These are phyloP conservation scores for Flaveria brownii DNA, from an alignment of 129 eudicot species.

Conservation along the genomic window DNA sequence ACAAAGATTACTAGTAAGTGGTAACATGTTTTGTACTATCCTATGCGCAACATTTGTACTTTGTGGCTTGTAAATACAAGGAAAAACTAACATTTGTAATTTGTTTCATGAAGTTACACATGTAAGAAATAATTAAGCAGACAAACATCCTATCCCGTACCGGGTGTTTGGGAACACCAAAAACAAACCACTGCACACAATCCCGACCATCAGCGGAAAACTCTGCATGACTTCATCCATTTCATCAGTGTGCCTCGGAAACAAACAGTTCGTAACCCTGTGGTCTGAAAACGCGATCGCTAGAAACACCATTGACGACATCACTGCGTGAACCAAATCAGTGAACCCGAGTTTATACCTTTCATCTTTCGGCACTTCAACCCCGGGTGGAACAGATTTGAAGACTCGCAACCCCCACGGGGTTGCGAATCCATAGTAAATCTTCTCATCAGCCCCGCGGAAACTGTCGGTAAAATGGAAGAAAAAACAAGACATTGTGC, in stretches of 20 bases:
- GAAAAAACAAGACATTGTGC: slow-evolving; percentile 79
- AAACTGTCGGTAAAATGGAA: slow-evolving; percentile 95
- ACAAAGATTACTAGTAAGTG: neutral
- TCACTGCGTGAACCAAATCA: slow-evolving; percentile 75
- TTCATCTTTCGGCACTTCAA: slow-evolving; percentile 79
- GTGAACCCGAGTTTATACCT: slow-evolving; percentile 55
- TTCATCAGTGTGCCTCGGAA: slow-evolving; percentile 70
- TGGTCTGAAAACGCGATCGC: slow-evolving; percentile 83
- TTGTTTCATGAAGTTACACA: neutral
- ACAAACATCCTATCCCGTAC: slow-evolving; percentile 82
- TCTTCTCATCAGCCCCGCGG: slow-evolving; percentile 65
- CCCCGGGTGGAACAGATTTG: slow-evolving; percentile 48
- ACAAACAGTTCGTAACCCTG: slow-evolving; percentile 69
- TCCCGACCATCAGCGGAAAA: slow-evolving; percentile 86
- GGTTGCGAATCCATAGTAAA: slow-evolving; percentile 73
- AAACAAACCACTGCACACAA: slow-evolving; percentile 78
- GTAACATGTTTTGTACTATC: slow-evolving; percentile 3
- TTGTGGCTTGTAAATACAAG: slow-evolving; percentile 27
- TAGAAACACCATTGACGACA: slow-evolving; percentile 76
- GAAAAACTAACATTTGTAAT: neutral
- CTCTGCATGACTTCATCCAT: slow-evolving; percentile 88
- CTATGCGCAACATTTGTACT: neutral
- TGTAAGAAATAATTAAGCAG: slow-evolving; percentile 38
- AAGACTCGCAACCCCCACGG: slow-evolving; percentile 69
- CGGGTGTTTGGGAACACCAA: slow-evolving; percentile 78